These are phyloP conservation scores for Themeda triandra DNA, from an alignment of 176 grass and related monocot genomes.

Conservation along the genomic window DNA sequence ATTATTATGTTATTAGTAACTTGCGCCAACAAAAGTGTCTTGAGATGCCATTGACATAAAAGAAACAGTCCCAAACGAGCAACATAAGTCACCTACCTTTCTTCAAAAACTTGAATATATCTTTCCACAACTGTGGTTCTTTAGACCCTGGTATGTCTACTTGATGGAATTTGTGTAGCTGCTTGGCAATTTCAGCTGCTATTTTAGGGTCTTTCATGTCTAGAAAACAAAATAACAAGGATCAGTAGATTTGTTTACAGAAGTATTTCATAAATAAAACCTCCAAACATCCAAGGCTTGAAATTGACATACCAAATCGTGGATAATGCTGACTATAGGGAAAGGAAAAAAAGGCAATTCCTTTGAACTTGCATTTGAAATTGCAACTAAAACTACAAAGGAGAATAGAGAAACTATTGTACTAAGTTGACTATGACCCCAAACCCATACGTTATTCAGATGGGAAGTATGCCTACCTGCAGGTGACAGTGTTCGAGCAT, in stretches of 20 bases:
- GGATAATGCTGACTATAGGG: not conserved
- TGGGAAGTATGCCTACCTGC: constrained; percentile 49
- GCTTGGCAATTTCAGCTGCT: constrained; percentile 77
- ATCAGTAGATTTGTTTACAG: constrained; percentile 28
- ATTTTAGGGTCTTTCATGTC: constrained; percentile 88
- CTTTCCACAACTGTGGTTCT: constrained; percentile 90
- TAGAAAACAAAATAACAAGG: constrained; percentile 44
- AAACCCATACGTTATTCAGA: constrained; percentile 14
- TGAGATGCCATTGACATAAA: constrained; percentile 17
- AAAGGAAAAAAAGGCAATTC: not conserved
- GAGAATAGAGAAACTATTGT: not conserved
- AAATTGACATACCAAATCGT: not conserved
- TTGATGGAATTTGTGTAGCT: constrained; percentile 81
- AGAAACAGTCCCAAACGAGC: not conserved
- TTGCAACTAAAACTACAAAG: not conserved
- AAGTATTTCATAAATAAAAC: not conserved
- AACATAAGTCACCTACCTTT: constrained; percentile 47
- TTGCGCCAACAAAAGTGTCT: not conserved
- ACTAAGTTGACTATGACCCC: not conserved
- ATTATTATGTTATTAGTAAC: not conserved
- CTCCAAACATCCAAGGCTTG: not conserved
- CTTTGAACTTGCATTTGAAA: constrained; percentile 24
- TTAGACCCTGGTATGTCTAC: constrained; percentile 66
- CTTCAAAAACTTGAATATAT: constrained; percentile 90
- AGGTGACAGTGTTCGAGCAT: constrained; percentile 81